A percentile compares a stretch with the other conserved stretches of the same genome.
Evolutionary conservation across 78 protist genomes (phyloP).

Genomic region (Monosiga brevicollis): DNA sequence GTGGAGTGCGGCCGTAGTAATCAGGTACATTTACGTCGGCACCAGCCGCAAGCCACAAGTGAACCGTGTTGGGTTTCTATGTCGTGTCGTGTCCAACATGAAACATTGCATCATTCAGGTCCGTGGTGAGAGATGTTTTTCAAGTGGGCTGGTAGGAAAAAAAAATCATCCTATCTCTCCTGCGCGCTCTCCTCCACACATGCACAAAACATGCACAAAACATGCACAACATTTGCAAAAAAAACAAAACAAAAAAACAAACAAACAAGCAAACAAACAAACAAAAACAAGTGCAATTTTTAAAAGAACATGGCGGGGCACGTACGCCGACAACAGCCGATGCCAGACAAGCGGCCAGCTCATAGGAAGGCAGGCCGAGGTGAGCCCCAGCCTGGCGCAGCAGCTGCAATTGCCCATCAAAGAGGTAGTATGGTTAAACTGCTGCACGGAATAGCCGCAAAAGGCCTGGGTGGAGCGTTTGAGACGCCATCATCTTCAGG

Average conservation of each 20-base stretch:
- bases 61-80: background rate
- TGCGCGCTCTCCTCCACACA: background rate
- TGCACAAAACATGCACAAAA: background rate
- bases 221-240: background rate
- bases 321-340: background rate
- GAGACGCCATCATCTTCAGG: background rate
- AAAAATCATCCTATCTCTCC: background rate
- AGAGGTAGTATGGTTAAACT: too few relatives aligned
- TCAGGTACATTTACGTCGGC: background rate
- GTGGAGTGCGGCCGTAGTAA: background rate
- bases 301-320: background rate
- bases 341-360: background rate
- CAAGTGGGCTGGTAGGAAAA: background rate
- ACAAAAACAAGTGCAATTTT: background rate
- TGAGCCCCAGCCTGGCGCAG: too few relatives aligned
- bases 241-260: background rate
- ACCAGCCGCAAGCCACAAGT: background rate
- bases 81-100: background rate
- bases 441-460: too few relatives aligned
- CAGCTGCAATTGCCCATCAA: too few relatives aligned
- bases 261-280: background rate
- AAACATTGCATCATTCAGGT: background rate
- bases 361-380: background rate
- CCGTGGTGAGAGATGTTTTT: background rate
- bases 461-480: too few relatives aligned